Evolutionary conservation across 164 flowering plant genomes (phyloP).

Genomic region (Stephania cephalantha): DNA sequence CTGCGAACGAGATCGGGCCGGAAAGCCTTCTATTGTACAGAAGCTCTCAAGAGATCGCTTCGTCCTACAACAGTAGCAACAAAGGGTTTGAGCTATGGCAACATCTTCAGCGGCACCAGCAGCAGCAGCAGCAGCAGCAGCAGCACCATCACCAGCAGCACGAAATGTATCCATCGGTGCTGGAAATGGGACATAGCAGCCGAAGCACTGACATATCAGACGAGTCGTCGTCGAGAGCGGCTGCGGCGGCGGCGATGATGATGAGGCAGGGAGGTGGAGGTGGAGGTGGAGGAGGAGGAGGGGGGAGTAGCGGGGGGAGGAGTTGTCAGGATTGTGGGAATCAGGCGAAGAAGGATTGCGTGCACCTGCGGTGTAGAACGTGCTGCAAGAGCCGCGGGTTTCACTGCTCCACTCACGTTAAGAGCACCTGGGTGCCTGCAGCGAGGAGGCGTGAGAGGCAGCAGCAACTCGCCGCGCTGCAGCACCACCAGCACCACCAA

Average conservation of each 20-base stretch:
- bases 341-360: constrained; percentile 74
- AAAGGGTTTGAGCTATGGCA: constrained; percentile 62
- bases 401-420: constrained; percentile 61
- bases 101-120: constrained; percentile 8
- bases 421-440: constrained; percentile 81
- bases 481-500: constrained; percentile 27
- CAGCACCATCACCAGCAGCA: constrained; percentile 17
- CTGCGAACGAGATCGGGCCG: constrained; percentile 16
- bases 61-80: constrained; percentile 21
- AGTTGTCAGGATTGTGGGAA: constrained; percentile 78
- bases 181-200: constrained; percentile 11
- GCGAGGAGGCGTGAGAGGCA: constrained; percentile 54
- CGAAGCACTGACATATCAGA: constrained; percentile 17
- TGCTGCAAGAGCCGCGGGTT: constrained; percentile 72
- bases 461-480: constrained; percentile 39
- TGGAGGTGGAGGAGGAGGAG: constrained; percentile 20
- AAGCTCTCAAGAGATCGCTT: constrained; percentile 33
- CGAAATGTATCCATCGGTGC: constrained; percentile 14
- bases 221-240: constrained; percentile 20
- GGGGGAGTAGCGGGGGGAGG: constrained; percentile 14
- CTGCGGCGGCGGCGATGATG: constrained; percentile 27
- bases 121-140: constrained; percentile 1
- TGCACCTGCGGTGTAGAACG: constrained; percentile 58
- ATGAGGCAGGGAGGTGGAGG: constrained; percentile 26
- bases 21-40: constrained; percentile 33